Conservation (phyloP, 2,329 filamentous ascomycete genomes). For the Clonostachys rhizophaga region DNA sequence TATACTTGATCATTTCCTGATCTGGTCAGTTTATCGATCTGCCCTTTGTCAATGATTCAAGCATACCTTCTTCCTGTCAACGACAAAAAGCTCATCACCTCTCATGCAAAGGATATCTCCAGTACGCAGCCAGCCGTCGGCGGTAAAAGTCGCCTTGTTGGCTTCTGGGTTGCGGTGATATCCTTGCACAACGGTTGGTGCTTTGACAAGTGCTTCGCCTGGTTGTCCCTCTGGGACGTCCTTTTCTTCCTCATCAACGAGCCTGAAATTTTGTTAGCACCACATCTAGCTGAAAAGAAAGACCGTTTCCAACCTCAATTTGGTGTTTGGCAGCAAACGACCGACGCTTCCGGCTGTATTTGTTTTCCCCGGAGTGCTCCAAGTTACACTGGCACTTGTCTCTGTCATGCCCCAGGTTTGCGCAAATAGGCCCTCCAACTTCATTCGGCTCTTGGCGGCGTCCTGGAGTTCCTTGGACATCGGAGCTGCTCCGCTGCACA, state of each 20-base stretch:
- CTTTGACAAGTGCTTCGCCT: constrained; percentile 64
- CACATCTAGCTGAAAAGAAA: no score
- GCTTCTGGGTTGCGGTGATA: constrained; percentile 66
- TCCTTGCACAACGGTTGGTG: constrained; percentile 67
- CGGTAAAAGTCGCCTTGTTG: constrained; percentile 52
- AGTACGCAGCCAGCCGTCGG: constrained; percentile 66
- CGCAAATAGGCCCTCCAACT: constrained; percentile 27
- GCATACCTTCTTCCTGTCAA: constrained; percentile 66
- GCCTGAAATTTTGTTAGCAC: constrained; percentile 6
- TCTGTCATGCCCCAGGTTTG: constrained; percentile 59
- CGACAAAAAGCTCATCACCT: constrained; percentile 68
- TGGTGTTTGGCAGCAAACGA: no score
- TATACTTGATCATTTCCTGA: constrained; percentile 51
- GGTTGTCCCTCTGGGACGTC: constrained; percentile 31
- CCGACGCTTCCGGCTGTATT: constrained; percentile 42
- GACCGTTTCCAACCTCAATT: no score
- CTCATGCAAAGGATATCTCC: constrained; percentile 75
- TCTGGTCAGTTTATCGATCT: constrained; percentile 17
- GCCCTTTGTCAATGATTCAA: not conserved
- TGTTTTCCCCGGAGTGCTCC: constrained; percentile 28
- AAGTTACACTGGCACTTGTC: constrained; percentile 42
- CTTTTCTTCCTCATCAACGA: constrained; percentile 30
- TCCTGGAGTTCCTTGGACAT: constrained; percentile 48
- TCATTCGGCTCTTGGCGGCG: constrained; percentile 43
- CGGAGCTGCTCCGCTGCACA: constrained; percentile 49